Percentiles rank a stretch among this genome's conserved stretches.
phyloP scores from a whole-genome alignment of 163 green algal species.

The Scenedesmus sp. region DNA sequence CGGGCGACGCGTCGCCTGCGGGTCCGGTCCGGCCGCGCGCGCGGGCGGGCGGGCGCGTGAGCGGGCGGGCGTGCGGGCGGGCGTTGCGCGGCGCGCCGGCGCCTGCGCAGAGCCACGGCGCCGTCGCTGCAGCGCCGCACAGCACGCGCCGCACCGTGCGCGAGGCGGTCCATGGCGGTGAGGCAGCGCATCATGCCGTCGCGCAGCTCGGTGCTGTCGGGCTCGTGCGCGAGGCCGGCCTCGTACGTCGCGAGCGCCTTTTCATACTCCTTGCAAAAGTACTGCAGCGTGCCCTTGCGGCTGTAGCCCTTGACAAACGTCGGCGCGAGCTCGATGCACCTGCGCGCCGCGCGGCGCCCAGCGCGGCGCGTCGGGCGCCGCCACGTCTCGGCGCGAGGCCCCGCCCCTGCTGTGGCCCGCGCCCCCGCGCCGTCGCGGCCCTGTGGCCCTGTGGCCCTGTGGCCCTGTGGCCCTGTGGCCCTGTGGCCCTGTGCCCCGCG shows the following conservation, averaged over 20 bases:
- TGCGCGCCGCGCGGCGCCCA: constrained; percentile 87
- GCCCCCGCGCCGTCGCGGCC: no score
- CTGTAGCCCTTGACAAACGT: constrained; percentile 97
- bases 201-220: constrained; percentile 89
- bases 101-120: no score
- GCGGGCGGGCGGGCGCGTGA: no score
- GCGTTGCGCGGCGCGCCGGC: no score
- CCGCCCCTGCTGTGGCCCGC: no score
- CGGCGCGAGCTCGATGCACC: constrained; percentile 95
- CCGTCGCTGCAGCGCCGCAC: no score
- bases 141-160: constrained; percentile 44
- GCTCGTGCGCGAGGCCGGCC: constrained; percentile 60
- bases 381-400: no score
- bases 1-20: constrained; percentile 69
- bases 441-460: no score
- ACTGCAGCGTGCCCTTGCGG: constrained; percentile 96
- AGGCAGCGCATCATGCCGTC: constrained; percentile 88
- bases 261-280: constrained; percentile 96
- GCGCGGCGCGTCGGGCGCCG: no score
- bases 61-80: background rate
- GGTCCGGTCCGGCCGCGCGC: background rate
- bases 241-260: constrained; percentile 59
- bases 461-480: no score
- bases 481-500: no score
- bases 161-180: constrained; percentile 63